Evolutionary conservation across 2,329 filamentous ascomycete genomes (phyloP).

Genomic region (Alternaria novae-zelandiae): DNA sequence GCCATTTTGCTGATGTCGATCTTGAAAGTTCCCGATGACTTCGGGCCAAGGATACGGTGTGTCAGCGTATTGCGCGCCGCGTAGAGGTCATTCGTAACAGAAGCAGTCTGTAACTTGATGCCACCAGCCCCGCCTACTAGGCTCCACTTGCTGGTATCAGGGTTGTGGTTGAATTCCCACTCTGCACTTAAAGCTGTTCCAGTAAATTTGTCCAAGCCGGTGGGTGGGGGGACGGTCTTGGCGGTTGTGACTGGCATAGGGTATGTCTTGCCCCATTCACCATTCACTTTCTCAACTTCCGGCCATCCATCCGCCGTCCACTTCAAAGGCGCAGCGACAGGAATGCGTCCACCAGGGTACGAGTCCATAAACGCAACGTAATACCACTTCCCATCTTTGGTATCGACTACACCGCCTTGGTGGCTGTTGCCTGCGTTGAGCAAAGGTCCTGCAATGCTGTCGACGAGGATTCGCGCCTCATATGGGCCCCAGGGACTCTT

Average conservation of each 20-base stretch:
- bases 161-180: constrained; percentile 71
- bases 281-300: constrained; percentile 50
- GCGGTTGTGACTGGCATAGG: constrained; percentile 39
- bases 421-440: constrained; percentile 56
- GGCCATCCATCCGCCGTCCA: constrained; percentile 63
- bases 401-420: constrained; percentile 64
- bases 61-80: constrained; percentile 52
- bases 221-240: constrained; percentile 39
- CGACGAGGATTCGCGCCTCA: constrained; percentile 53
- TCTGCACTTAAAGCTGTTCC: constrained; percentile 52
- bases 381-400: constrained; percentile 62
- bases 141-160: constrained; percentile 56
- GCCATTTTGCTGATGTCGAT: constrained; percentile 58
- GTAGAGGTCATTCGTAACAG: constrained; percentile 60
- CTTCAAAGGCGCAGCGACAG: constrained; percentile 62
- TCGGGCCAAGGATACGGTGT: constrained; percentile 50
- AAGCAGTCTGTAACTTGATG: constrained; percentile 57
- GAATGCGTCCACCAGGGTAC: constrained; percentile 64
- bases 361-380: constrained; percentile 64
- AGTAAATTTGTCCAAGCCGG: constrained; percentile 56
- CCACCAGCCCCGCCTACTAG: constrained; percentile 50
- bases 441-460: constrained; percentile 54
- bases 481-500: constrained; percentile 62
- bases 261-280: constrained; percentile 58
- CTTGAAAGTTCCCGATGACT: constrained; percentile 56